A percentile compares a stretch with the other conserved stretches of the same genome.
phyloP scores from a whole-genome alignment of 495 filamentous ascomycete species.

The Talaromyces wortmannii region DNA sequence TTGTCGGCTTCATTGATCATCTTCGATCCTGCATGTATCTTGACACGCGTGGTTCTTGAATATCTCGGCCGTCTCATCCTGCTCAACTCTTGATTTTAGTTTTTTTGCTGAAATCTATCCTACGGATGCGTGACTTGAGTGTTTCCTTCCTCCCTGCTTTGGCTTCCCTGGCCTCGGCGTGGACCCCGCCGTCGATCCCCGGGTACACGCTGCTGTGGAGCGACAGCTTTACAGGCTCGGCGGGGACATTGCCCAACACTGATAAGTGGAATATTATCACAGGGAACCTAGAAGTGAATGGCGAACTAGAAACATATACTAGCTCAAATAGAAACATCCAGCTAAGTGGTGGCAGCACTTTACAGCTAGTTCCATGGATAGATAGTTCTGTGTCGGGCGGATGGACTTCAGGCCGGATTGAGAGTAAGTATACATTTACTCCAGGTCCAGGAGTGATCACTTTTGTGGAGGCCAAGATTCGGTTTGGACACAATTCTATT shows the following conservation, averaged over 20 bases:
- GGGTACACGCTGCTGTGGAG: slow-evolving; percentile 3
- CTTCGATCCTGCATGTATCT: no score
- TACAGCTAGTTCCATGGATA: slow-evolving; percentile 2
- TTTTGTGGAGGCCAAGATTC: slow-evolving; percentile 2
- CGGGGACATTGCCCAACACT: not conserved
- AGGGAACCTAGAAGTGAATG: not conserved
- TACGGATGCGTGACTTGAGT: no score
- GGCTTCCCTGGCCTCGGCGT: slow-evolving; percentile 2
- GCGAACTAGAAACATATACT: slow-evolving; percentile 3
- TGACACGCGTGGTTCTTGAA: no score
- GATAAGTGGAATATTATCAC: slow-evolving; percentile 5
- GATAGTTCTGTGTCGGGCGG: slow-evolving; percentile 3
- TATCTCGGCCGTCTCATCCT: no score
- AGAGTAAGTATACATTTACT: slow-evolving; percentile 3
- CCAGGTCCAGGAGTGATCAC: not conserved
- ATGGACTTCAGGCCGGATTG: slow-evolving; percentile 5
- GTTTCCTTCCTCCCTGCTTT: no score
- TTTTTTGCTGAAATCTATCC: no score
- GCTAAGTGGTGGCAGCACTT: slow-evolving; percentile 4
- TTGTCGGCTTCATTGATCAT: no score
- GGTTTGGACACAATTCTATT: slow-evolving; percentile 2
- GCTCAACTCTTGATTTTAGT: no score
- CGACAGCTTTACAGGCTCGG: not conserved
- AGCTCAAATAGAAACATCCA: slow-evolving; percentile 2
- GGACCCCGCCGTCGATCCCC: slow-evolving; percentile 1